Conservation (phyloP, 129 eudicot genomes). For the Saposhnikovia divaricata region DNA sequence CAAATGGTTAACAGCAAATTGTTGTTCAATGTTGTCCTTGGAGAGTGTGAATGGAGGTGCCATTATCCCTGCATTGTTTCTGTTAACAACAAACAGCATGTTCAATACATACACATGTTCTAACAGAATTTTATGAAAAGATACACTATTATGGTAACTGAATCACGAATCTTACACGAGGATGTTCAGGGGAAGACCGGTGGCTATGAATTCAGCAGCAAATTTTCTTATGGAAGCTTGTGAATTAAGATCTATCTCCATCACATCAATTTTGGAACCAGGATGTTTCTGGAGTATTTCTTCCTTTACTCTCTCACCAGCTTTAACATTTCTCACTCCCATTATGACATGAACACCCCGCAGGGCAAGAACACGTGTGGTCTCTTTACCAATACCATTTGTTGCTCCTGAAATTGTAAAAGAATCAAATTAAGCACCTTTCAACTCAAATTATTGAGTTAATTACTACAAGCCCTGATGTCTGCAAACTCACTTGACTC, state of each 20-base stretch:
- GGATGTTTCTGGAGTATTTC: slow-evolving; percentile 50
- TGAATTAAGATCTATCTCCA: slow-evolving; percentile 85
- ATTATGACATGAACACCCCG: slow-evolving; percentile 83
- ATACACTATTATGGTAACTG: background rate
- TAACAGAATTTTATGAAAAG: background rate
- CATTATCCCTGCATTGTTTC: slow-evolving; percentile 91
- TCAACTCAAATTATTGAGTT: background rate
- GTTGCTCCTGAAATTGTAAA: slow-evolving; percentile 52
- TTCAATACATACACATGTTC: background rate
- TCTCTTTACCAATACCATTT: slow-evolving; percentile 83
- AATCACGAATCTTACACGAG: slow-evolving; percentile 44
- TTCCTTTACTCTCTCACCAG: slow-evolving; percentile 58
- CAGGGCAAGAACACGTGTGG: slow-evolving; percentile 68
- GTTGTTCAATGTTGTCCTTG: slow-evolving; percentile 69
- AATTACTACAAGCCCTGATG: background rate
- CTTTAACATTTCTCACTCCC: slow-evolving; percentile 72
- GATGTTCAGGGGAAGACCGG: slow-evolving; percentile 63
- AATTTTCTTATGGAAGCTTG: slow-evolving; percentile 61
- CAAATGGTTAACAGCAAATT: slow-evolving; percentile 82
- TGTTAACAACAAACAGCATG: slow-evolving; percentile 14
- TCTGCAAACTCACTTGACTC: background rate
- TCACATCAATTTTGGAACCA: slow-evolving; percentile 64
- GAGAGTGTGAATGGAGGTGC: slow-evolving; percentile 65
- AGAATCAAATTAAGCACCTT: background rate
- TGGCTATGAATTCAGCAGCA: slow-evolving; percentile 56